Base-by-base conservation (phyloP, 73 alveolate species). In the Symbiodinium natans region DNA sequence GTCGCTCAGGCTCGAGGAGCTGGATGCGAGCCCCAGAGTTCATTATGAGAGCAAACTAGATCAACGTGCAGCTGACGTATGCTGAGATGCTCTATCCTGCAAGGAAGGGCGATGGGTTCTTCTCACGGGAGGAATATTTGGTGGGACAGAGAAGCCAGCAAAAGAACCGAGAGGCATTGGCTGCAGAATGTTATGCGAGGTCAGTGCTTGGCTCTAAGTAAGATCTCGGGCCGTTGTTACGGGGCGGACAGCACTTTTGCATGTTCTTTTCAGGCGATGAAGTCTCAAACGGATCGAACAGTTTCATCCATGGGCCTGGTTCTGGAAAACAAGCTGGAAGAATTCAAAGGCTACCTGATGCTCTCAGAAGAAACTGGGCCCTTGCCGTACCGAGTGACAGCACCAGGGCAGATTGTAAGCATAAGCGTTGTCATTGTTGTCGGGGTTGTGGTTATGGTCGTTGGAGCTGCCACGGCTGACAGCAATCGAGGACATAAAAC, bases 71-170 rank as follows among this genome's bases (percentile, higher is more conserved):
- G 8, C 23, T 10, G 63, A 48, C 8, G 63, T 10, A 17, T 17
- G 63, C 63, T 48, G 23, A 48, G 63, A 27, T 82, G 41, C 56
- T 19, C 27, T 34, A 15, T 41, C 17, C 33, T 42, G 36, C 59
- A 48, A 87, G 94, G 95, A 90, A 90, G 27, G 52, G 97, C 54
- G 97, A 90, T 23, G 97, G 97, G 6, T 41, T 68, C 80, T 88
- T 90, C 15, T 41, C 89, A 3, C 89, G 97, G 5, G 87, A 40
- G 21, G 97, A 90, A 25, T 74, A 10, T 11, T 7, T 33, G 13
- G 48, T 23, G 0, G 84, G 84, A 15, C 84, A 13, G 42, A 74
- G 9, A 34, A 74, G 42, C 80, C 80, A 0, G 33, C 80, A 27
- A 36, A 63, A n/a, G 9, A n/a, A 63, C 33, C 33, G 40, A 9